These are phyloP conservation scores for Musa balbisiana DNA, from an alignment of 202 grass and related monocot genomes.

Conservation along the genomic window DNA sequence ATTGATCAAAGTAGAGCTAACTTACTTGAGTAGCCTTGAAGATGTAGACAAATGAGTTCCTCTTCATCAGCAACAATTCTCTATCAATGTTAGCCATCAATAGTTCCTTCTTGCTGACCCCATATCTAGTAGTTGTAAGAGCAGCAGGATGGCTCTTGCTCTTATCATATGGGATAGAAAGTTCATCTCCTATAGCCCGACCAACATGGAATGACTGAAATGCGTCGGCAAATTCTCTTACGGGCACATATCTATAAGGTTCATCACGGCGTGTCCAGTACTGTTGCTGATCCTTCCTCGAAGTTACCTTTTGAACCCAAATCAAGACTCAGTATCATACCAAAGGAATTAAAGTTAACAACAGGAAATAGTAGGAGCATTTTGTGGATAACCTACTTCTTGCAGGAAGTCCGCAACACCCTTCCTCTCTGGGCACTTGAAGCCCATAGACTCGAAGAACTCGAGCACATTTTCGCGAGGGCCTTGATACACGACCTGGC, in stretches of 20 bases:
- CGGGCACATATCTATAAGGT: constrained; percentile 72
- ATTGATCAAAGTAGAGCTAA: background rate
- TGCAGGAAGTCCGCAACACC: constrained; percentile 95
- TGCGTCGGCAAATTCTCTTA: constrained; percentile 72
- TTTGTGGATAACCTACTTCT: constrained; percentile 46
- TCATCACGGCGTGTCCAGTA: constrained; percentile 58
- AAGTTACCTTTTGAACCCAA: constrained; percentile 67
- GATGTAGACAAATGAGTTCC: constrained; percentile 91
- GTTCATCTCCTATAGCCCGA: constrained; percentile 37
- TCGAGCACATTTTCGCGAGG: constrained; percentile 86
- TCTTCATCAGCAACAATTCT: constrained; percentile 90
- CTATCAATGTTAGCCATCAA: constrained; percentile 68
- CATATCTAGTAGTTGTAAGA: constrained; percentile 70
- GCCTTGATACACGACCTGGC: constrained; percentile 84
- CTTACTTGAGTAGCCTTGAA: constrained; percentile 73
- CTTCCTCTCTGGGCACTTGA: constrained; percentile 83
- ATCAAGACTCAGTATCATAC: background rate
- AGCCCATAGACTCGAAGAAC: constrained; percentile 91
- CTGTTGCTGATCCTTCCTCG: constrained; percentile 89
- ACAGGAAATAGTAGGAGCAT: constrained; percentile 6
- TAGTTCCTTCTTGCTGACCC: constrained; percentile 63
- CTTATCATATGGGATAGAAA: constrained; percentile 72
- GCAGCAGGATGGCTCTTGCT: constrained; percentile 73
- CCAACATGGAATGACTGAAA: constrained; percentile 74
- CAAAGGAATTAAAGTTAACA: background rate